A percentile compares a stretch with the other conserved stretches of the same genome.
Conservation (phyloP, 495 filamentous ascomycete genomes). For the Schizothecium vesticola region DNA sequence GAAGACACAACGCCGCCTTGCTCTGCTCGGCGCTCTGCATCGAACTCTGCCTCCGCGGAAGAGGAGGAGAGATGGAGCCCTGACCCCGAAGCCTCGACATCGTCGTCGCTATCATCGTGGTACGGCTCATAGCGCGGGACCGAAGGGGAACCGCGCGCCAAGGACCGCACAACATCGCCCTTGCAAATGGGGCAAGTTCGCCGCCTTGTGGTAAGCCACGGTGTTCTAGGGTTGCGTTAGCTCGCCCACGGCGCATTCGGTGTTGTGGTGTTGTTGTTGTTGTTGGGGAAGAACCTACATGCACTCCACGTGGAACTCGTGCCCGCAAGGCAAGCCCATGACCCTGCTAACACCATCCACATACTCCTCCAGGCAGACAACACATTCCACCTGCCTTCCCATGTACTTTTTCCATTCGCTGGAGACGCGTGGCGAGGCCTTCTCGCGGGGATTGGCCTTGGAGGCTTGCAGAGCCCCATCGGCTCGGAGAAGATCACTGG, state of each 20-base stretch:
- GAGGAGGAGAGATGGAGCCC: slow-evolving; percentile 11
- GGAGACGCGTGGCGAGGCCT: slow-evolving; percentile 41
- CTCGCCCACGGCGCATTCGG: neutral
- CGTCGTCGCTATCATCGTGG: slow-evolving; percentile 46
- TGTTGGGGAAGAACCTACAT: slow-evolving; percentile 71
- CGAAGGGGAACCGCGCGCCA: slow-evolving; percentile 44
- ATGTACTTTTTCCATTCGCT: slow-evolving; percentile 75
- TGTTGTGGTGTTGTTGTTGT: too few relatives aligned
- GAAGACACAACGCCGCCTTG: slow-evolving; percentile 15
- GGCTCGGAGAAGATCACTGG: slow-evolving; percentile 30
- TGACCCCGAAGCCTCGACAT: slow-evolving; percentile 20
- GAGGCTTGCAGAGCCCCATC: slow-evolving; percentile 33
- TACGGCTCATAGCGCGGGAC: slow-evolving; percentile 45
- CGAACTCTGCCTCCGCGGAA: slow-evolving; percentile 9
- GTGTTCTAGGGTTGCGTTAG: slow-evolving; percentile 59
- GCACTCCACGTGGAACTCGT: slow-evolving; percentile 97
- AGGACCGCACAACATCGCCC: slow-evolving; percentile 76
- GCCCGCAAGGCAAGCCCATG: slow-evolving; percentile 97
- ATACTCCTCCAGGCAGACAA: slow-evolving; percentile 97
- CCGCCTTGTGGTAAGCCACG: slow-evolving; percentile 93
- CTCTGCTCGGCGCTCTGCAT: slow-evolving; percentile 33
- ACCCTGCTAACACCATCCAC: slow-evolving; percentile 89
- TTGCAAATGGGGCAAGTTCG: slow-evolving; percentile 98
- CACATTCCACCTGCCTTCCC: slow-evolving; percentile 85
- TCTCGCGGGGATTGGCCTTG: slow-evolving; percentile 37